Conservation (phyloP, 2,329 filamentous ascomycete species). For the Aureobasidium lini region DNA sequence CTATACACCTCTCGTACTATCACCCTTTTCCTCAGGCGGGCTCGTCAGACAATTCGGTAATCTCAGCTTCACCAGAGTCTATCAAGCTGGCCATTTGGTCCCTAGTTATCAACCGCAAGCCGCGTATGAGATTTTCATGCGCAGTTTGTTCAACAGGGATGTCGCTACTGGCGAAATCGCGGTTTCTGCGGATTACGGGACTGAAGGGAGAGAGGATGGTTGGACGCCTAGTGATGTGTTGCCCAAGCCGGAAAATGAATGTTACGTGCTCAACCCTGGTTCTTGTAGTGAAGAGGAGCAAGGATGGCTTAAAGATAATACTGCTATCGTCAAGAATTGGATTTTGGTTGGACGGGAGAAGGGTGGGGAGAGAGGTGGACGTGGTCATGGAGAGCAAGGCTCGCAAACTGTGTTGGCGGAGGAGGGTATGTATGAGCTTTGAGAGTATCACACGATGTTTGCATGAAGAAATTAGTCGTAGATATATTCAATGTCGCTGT, state of each 20-base stretch:
- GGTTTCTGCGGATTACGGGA: conserved; percentile 18
- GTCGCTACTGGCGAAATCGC: conserved; percentile 29
- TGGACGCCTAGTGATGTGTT: conserved; percentile 27
- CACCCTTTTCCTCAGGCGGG: conserved; percentile 23
- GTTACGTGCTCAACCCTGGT: conserved; percentile 20
- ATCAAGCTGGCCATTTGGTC: conserved; percentile 44
- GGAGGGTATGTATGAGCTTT: conserved; percentile 2
- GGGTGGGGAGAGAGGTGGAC: not conserved
- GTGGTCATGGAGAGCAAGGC: not conserved
- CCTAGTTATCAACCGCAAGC: conserved; percentile 32
- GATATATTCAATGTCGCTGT: too few species aligned
- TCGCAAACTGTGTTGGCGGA: not conserved
- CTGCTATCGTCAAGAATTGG: conserved; percentile 25
- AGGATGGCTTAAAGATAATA: conserved; percentile 23
- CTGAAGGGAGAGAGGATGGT: conserved; percentile 21
- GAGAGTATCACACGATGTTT: not conserved
- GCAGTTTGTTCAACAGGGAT: conserved; percentile 27
- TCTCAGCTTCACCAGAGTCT: conserved; percentile 39
- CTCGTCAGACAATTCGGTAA: conserved; percentile 30
- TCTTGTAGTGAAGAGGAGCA: conserved; percentile 24
- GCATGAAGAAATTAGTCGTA: too few species aligned
- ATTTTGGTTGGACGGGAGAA: conserved; percentile 22
- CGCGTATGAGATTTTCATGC: conserved; percentile 32
- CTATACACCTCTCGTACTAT: conserved; percentile 32
- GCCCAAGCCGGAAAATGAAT: conserved; percentile 21